phyloP scores from a whole-genome alignment of 495 filamentous ascomycete species.

The Penicillium paxilli region DNA sequence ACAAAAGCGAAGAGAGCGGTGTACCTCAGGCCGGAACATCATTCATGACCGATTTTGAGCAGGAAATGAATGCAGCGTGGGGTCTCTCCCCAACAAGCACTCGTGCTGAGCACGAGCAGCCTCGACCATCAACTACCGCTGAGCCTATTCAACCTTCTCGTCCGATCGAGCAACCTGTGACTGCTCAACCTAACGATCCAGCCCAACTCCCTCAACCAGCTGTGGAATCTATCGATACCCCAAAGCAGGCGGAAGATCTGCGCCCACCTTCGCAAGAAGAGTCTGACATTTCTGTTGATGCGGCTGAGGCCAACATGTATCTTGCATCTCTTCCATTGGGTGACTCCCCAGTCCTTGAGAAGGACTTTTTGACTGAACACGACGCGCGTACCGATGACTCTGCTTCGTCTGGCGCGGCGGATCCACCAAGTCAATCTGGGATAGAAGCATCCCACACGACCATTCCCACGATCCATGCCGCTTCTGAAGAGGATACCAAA shows the following conservation, averaged over 20 bases:
- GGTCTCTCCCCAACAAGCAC: conserved; percentile 23
- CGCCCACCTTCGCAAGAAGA: conserved; percentile 1
- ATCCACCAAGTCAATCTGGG: neutral
- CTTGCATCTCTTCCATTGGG: neutral
- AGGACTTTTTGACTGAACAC: neutral
- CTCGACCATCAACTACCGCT: neutral
- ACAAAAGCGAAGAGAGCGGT: neutral
- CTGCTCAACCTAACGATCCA: neutral
- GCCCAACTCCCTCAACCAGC: neutral
- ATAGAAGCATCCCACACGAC: neutral
- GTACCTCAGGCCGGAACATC: neutral
- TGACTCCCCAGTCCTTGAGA: neutral
- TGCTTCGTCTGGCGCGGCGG: neutral
- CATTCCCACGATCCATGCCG: conserved; percentile 17
- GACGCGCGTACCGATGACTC: conserved; percentile 1
- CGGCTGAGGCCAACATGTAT: neutral
- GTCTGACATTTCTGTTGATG: conserved; percentile 1
- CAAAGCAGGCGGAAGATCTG: neutral
- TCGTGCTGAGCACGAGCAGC: conserved; percentile 2
- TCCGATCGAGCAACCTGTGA: too few relatives aligned
- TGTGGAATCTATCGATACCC: neutral
- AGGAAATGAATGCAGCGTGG: conserved; percentile 28
- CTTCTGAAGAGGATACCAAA: conserved; percentile 9
- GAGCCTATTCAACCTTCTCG: neutral
- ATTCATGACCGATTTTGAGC: conserved; percentile 16